These are phyloP conservation scores for Ophiosphaerella narmari DNA, from an alignment of 2,329 filamentous ascomycete genomes.

Conservation along the genomic window DNA sequence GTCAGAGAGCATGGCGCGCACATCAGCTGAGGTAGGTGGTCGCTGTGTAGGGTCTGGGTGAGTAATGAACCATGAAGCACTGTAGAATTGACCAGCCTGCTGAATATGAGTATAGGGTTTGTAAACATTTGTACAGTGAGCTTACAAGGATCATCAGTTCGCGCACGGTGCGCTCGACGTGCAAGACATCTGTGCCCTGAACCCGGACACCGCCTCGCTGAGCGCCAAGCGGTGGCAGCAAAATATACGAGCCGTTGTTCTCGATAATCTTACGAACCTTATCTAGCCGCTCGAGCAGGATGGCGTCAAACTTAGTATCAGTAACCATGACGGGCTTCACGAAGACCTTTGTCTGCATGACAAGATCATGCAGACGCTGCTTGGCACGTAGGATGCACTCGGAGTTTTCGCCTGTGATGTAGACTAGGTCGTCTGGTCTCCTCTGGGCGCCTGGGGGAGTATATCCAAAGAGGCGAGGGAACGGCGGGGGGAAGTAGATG, in stretches of 20 bases:
- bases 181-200: slow-evolving; percentile 89
- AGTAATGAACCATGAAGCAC: slow-evolving; percentile 92
- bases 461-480: slow-evolving; percentile 89
- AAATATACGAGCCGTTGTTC: slow-evolving; percentile 90
- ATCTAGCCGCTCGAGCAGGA: slow-evolving; percentile 86
- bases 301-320: slow-evolving; percentile 91
- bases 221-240: slow-evolving; percentile 86
- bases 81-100: slow-evolving; percentile 95
- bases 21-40: slow-evolving; percentile 68
- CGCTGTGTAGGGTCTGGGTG: slow-evolving; percentile 70
- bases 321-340: slow-evolving; percentile 93
- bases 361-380: slow-evolving; percentile 85
- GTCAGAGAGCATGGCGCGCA: slow-evolving; percentile 88
- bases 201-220: slow-evolving; percentile 84
- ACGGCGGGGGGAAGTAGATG: slow-evolving; percentile 96
- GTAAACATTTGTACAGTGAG: slow-evolving; percentile 14
- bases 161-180: slow-evolving; percentile 91
- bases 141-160: slow-evolving; percentile 93
- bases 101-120: slow-evolving; percentile 19
- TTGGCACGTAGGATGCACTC: slow-evolving; percentile 88
- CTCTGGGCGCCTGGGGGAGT: slow-evolving; percentile 79
- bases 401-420: slow-evolving; percentile 87
- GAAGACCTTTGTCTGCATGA: slow-evolving; percentile 72
- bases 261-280: slow-evolving; percentile 99
- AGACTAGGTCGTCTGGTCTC: slow-evolving; percentile 86